Evolutionary conservation across 75 land plant genomes (phyloP), one percentile per base, ranked within the genome.

Genomic region (Pseudotsuga menziesii): DNA sequence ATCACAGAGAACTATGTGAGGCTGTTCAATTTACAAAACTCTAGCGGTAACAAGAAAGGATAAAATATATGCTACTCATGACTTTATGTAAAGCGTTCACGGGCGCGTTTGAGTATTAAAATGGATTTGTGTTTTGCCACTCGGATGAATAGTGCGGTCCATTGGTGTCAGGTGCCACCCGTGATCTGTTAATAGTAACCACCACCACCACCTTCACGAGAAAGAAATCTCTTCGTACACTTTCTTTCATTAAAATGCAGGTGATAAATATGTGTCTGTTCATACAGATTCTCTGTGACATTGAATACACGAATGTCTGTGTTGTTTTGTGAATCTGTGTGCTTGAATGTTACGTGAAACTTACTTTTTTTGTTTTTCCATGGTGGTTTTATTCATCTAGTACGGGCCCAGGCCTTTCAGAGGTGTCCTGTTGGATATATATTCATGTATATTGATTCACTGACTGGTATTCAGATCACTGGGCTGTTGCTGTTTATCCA

Each of bases 191-290:
- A 48, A 48, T 48, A 48, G 54, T 35, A 29, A 64, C 39, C 7
- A 36, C 6, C 54, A 48, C 69, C n/a, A 64, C 69, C 69, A 64
- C 69, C 69, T 20, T 64, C 69, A 64, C 69, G 69, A 64, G 69
- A 35, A 16, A 17, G 39, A 17, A 35, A 29, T 35, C 35, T 2
- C 16, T 29, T 64, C 35, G 32, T 32, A 35, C 69, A 16, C n/a
- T 64, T 64, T 20, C 16, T 35, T 8, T 16, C 7, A 2, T 36
- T 29, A 64, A 17, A 11, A 25, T 29, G 17, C 41, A 29, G 20
- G 17, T 17, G 32, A 64, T 36, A 64, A 64, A 64, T 36, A 64
- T 29, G 35, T 29, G 20, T 35, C 32, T 29, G 41, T 64, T 29
- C 69, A 64, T 32, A 29, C 39, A 13, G 19, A 64, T 35, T 35